Percentiles rank a stretch among this genome's conserved stretches.
Evolutionary conservation across 2,329 filamentous ascomycete genomes (phyloP).

Genomic region (Claviceps pusilla): DNA sequence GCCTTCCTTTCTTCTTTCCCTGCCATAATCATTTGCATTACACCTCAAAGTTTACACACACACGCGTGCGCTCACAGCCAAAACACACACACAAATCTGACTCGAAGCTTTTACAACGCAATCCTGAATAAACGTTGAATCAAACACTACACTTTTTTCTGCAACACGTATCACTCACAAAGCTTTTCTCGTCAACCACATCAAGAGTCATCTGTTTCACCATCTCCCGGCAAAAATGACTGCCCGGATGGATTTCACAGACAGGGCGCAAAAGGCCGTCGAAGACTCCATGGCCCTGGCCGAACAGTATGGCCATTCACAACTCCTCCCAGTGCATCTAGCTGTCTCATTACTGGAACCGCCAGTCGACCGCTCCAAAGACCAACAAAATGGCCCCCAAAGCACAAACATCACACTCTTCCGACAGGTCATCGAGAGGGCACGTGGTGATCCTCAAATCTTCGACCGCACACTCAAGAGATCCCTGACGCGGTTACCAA

Average conservation of each 20-base stretch:
- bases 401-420: conserved; percentile 60
- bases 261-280: conserved; percentile 78
- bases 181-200: background rate
- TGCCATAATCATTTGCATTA: background rate
- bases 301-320: conserved; percentile 78
- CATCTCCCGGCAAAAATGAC: conserved; percentile 37
- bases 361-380: conserved; percentile 60
- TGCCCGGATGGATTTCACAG: conserved; percentile 80
- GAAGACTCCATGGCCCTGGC: conserved; percentile 78
- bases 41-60: background rate
- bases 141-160: no score
- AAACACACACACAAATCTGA: background rate
- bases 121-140: background rate
- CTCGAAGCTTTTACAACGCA: background rate
- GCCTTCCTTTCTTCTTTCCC: background rate
- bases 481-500: conserved; percentile 74
- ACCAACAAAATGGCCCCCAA: conserved; percentile 63
- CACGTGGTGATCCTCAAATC: conserved; percentile 79
- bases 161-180: background rate
- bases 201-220: background rate
- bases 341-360: conserved; percentile 70
- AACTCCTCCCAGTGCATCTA: conserved; percentile 80
- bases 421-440: conserved; percentile 84
- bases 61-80: background rate
- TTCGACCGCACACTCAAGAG: conserved; percentile 88